Base-by-base conservation (phyloP, 441 rosid species). In the Arabidopsis lyrata region DNA sequence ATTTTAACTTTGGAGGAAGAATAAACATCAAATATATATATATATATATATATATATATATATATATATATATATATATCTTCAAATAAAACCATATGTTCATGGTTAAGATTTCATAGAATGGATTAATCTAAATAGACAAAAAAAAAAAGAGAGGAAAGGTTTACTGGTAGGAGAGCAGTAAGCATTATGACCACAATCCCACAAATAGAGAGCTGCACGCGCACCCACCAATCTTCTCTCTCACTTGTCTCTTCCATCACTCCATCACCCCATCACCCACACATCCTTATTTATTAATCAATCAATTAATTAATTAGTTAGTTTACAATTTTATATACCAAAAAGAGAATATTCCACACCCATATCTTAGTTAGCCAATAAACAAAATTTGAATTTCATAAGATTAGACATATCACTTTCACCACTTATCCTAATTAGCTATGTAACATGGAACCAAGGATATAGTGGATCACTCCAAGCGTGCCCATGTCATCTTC, bases 221-320 rank as follows among this genome's bases (percentile, higher is more conserved):
- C 85, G 89, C 95, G 95, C 91, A 89, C 68, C 90, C 88, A 87
- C 90, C 88, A 78, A 87, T 83, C 87, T 73, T 82, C 53, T 39
- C 47, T 53, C 74, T 59, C 41, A 68, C 70, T 66, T 74, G 55
- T 68, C 78, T 64, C 72, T 64, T 65, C 45, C 72, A 50, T 77
- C 77, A 77, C 80, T 66, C 59, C 41, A n/a, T 20, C 71, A 45
- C 62, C 49, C 59, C 41, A n/a, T 20, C 71, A 45, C 62, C 49
- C 39, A 57, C 76, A 70, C 59, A 49, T 34, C 16, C 57, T 65
- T 58, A 20, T 70, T 77, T 64, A 58, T 58, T 77, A 64, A 77
- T 59, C 56, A 41, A 58, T 15, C 63, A 31, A 27, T 41, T 32
- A 49, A 41, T 70, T 48, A 0, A 11, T 38, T 41, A 31, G 6